Conservation (phyloP, 768 basidiomycete genomes). For the Amyloporia xantha region DNA sequence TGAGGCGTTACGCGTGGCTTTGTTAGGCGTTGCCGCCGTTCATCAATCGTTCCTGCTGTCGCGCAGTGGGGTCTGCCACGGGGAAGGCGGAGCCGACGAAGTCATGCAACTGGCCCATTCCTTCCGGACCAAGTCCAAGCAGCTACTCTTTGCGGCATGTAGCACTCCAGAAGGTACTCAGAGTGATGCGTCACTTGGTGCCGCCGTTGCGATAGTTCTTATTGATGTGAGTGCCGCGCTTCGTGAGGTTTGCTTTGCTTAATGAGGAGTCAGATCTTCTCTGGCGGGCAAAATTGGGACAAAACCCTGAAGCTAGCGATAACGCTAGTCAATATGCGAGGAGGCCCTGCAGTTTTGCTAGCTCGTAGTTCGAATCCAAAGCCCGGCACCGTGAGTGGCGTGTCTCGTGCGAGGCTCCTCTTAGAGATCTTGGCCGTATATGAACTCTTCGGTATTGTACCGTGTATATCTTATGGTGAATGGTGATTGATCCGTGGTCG, state of each 20-base stretch:
- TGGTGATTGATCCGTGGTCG: background rate
- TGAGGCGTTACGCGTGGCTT: slow-evolving; percentile 33
- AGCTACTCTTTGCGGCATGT: slow-evolving; percentile 27
- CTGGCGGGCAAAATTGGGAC: slow-evolving; percentile 32
- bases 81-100: slow-evolving; percentile 16
- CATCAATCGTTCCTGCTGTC: slow-evolving; percentile 38
- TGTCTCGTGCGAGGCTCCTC: slow-evolving; percentile 30
- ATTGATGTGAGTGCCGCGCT: slow-evolving; percentile 30
- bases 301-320: slow-evolving; percentile 33
- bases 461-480: background rate
- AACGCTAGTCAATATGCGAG: slow-evolving; percentile 33
- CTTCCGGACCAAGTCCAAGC: slow-evolving; percentile 29
- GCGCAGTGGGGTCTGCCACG: slow-evolving; percentile 20
- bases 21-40: slow-evolving; percentile 35
- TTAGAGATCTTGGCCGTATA: slow-evolving; percentile 39
- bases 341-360: slow-evolving; percentile 33
- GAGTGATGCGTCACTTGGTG: slow-evolving; percentile 25
- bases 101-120: slow-evolving; percentile 31
- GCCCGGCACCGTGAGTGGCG: slow-evolving; percentile 20
- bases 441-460: slow-evolving; percentile 33
- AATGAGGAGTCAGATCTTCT: slow-evolving; percentile 33
- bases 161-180: slow-evolving; percentile 23
- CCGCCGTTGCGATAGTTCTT: slow-evolving; percentile 25
- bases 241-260: slow-evolving; percentile 1
- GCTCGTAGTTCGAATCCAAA: slow-evolving; percentile 25